phyloP scores from a whole-genome alignment of 1,284 basidiomycete species.

The Malassezia equina region DNA sequence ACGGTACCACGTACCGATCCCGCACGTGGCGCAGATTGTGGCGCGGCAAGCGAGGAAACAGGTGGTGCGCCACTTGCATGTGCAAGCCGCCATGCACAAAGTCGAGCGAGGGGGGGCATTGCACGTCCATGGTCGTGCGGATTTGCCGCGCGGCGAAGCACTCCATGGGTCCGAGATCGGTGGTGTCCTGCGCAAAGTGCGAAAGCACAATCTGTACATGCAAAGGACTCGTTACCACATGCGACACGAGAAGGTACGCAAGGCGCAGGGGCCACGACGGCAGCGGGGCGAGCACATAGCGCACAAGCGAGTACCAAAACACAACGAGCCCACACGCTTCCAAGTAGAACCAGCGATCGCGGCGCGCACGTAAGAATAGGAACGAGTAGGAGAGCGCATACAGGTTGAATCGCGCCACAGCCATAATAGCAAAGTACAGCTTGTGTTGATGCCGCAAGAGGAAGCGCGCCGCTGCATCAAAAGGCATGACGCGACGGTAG shows the following conservation, averaged over 20 bases:
- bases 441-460: constrained; percentile 75
- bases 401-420: constrained; percentile 88
- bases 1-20: constrained; percentile 66
- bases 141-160: constrained; percentile 86
- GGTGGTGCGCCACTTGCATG: constrained; percentile 91
- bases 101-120: constrained; percentile 69
- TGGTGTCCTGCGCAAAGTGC: constrained; percentile 91
- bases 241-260: constrained; percentile 65
- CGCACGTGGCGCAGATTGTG: constrained; percentile 80
- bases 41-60: constrained; percentile 86
- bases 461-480: constrained; percentile 62
- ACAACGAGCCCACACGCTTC: constrained; percentile 61
- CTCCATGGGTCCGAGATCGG: constrained; percentile 77
- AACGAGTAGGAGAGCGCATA: constrained; percentile 77
- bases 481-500: constrained; percentile 75
- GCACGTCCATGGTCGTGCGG: constrained; percentile 89
- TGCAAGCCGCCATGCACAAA: constrained; percentile 88
- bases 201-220: constrained; percentile 77
- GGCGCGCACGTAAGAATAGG: constrained; percentile 55
- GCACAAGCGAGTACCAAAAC: constrained; percentile 72
- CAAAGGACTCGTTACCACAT: constrained; percentile 69
- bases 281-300: constrained; percentile 55
- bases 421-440: constrained; percentile 84
- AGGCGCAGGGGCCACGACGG: constrained; percentile 61
- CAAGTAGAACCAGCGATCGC: constrained; percentile 48